phyloP scores from a whole-genome alignment of 352 stramenopile genomes.

The Phytophthora chlamydospora region DNA sequence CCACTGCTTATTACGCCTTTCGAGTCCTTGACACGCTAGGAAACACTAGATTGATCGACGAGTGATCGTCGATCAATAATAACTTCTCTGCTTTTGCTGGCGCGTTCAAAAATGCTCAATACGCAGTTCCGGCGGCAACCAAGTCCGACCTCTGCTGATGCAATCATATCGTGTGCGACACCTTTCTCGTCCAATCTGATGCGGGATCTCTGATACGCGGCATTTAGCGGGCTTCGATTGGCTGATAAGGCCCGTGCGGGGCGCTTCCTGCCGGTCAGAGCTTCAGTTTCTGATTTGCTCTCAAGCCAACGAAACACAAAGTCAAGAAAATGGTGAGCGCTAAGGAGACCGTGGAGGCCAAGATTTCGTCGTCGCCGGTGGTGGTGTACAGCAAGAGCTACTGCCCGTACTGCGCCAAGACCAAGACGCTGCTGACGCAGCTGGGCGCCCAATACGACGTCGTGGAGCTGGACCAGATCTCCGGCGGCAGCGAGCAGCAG shows the following conservation, averaged over 20 bases:
- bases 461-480: slow-evolving; percentile 68
- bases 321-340: slow-evolving; percentile 53
- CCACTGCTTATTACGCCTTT: too few relatives aligned
- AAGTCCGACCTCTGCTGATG: slow-evolving; percentile 10
- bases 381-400: slow-evolving; percentile 95
- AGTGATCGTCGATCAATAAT: too few relatives aligned
- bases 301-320: slow-evolving; percentile 6
- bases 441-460: slow-evolving; percentile 59
- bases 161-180: slow-evolving; percentile 12
- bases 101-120: too few relatives aligned
- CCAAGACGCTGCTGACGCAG: slow-evolving; percentile 66
- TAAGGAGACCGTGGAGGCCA: slow-evolving; percentile 70
- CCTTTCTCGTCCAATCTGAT: slow-evolving; percentile 13
- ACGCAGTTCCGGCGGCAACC: too few relatives aligned
- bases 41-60: too few relatives aligned
- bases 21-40: too few relatives aligned
- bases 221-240: slow-evolving; percentile 8
- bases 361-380: slow-evolving; percentile 58
- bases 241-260: neutral
- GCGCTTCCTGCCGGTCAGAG: neutral
- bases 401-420: slow-evolving; percentile 94
- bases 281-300: slow-evolving; percentile 23
- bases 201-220: neutral
- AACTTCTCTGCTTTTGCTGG: too few relatives aligned
- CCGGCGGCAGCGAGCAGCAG: slow-evolving; percentile 59